Base-by-base conservation (phyloP, 2,329 filamentous ascomycete genomes). In the Cytospora chrysosperma region DNA sequence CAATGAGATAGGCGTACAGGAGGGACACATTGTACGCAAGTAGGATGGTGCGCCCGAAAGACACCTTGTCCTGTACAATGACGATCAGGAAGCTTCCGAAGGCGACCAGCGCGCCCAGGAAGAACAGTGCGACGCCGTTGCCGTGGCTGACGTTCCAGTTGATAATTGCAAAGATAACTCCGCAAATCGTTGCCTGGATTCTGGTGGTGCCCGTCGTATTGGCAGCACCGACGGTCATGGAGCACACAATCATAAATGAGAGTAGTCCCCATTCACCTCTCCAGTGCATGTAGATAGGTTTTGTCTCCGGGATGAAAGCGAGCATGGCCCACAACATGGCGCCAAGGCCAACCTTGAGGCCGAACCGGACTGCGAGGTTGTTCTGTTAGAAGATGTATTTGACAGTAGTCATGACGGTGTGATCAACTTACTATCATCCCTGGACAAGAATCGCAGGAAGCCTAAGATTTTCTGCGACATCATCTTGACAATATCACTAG, bases 201-300 rank as follows among this genome's bases (percentile, higher is more conserved):
- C 95, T 88, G 56, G 93, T 88, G 71, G 88, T 87, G 4, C 93
- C 93, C 0, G 94, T 97, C 1, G 94, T 97, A 75, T 98, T 99
- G 27, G 93, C 92, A 9, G 95, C 93, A 30, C 95, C 95, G 26
- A 97, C 94, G 0, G 94, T 99, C 93, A 97, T 98, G 43, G 91
- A 93, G 73, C 93, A 96, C 27, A 99, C 95, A 72, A 98, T 88
- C 94, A 98, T 98, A 79, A 97, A 98, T 0, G 93, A 97, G 61
- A 99, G 76, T 2, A 99, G 82, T 26, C 95, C 95, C 95, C 95
- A 99, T 81, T 99, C 95, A 32, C 94, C 94, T 73, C 94, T 84
- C 92, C 93, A 98, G 70, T 89, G 89, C 59, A 87, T 83, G 74
- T 97, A 99, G 24, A 90, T 83, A 0, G 91, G 90, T 59, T 93